Conservation (phyloP, 129 eudicot species). For the Deinandra increscens region DNA sequence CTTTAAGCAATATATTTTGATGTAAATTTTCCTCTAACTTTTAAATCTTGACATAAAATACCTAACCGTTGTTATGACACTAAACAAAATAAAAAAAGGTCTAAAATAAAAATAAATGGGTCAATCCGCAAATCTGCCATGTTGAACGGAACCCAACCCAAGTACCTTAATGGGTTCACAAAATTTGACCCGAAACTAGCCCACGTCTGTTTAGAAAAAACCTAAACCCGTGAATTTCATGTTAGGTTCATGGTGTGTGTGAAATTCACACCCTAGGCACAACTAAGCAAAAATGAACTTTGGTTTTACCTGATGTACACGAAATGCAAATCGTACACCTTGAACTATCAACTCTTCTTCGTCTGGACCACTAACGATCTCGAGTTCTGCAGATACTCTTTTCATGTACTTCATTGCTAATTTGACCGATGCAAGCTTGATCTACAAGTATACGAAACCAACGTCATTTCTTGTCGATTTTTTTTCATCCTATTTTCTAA, state of each 20-base stretch:
- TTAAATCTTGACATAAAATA: not conserved
- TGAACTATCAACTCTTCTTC: slow-evolving; percentile 93
- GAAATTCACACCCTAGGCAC: not conserved
- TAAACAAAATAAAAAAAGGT: not conserved
- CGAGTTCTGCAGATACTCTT: slow-evolving; percentile 86
- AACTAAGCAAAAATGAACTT: not conserved
- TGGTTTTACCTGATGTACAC: slow-evolving; percentile 84
- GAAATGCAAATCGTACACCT: slow-evolving; percentile 87
- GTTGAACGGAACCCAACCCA: not conserved
- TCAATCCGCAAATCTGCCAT: not conserved
- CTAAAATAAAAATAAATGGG: not conserved
- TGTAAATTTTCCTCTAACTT: not conserved
- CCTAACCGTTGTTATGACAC: not conserved
- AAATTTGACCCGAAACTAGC: not conserved
- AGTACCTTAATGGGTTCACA: not conserved
- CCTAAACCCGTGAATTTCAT: not conserved
- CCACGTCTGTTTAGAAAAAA: not conserved
- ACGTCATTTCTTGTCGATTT: slow-evolving; percentile 3
- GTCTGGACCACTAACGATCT: slow-evolving; percentile 76
- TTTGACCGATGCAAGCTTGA: slow-evolving; percentile 92
- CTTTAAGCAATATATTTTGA: too few species aligned
- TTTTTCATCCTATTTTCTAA: slow-evolving; percentile 2
- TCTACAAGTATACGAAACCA: slow-evolving; percentile 46
- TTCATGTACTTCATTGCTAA: slow-evolving; percentile 96
- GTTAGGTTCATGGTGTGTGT: not conserved